These are phyloP conservation scores for Talaromyces sp. DNA, from an alignment of 2,329 filamentous ascomycete genomes.

Conservation along the genomic window DNA sequence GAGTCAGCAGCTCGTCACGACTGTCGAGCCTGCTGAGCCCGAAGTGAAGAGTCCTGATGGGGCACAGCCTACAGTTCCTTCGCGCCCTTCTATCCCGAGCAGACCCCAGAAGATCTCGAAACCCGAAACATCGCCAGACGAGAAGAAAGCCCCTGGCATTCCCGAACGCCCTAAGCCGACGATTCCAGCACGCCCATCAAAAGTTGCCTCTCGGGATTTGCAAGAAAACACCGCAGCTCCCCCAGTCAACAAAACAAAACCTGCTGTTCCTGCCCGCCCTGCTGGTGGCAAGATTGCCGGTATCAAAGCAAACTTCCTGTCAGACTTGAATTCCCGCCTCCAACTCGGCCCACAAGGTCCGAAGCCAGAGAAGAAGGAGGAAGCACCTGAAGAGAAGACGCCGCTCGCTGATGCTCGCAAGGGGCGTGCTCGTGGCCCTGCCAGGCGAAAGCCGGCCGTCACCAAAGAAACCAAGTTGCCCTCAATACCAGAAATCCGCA, in stretches of 20 bases:
- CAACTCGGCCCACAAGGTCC: slow-evolving; percentile 74
- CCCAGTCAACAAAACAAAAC: slow-evolving; percentile 64
- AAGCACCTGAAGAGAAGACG: slow-evolving; percentile 60
- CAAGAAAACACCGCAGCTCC: slow-evolving; percentile 28
- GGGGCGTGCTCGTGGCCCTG: slow-evolving; percentile 79
- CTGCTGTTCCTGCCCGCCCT: slow-evolving; percentile 72
- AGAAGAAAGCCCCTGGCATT: slow-evolving; percentile 47
- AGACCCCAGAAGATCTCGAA: slow-evolving; percentile 28
- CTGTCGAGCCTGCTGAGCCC: slow-evolving; percentile 47
- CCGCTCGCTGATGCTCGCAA: slow-evolving; percentile 88
- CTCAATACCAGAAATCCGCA: slow-evolving; percentile 31
- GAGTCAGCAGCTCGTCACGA: slow-evolving; percentile 72
- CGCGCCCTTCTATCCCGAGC: slow-evolving; percentile 17
- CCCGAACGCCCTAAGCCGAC: slow-evolving; percentile 60
- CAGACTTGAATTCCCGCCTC: slow-evolving; percentile 83
- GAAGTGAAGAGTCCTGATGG: slow-evolving; percentile 38
- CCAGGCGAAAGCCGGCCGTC: slow-evolving; percentile 63
- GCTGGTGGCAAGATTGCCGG: slow-evolving; percentile 82
- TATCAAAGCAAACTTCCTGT: slow-evolving; percentile 86
- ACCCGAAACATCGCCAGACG: slow-evolving; percentile 40
- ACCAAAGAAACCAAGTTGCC: slow-evolving; percentile 33
- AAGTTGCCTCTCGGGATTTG: slow-evolving; percentile 33
- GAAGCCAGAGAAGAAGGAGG: slow-evolving; percentile 62
- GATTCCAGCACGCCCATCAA: slow-evolving; percentile 61
- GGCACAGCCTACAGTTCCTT: slow-evolving; percentile 27